Conservation (phyloP, 2,329 filamentous ascomycete genomes). For the Fonsecaea nubica region DNA sequence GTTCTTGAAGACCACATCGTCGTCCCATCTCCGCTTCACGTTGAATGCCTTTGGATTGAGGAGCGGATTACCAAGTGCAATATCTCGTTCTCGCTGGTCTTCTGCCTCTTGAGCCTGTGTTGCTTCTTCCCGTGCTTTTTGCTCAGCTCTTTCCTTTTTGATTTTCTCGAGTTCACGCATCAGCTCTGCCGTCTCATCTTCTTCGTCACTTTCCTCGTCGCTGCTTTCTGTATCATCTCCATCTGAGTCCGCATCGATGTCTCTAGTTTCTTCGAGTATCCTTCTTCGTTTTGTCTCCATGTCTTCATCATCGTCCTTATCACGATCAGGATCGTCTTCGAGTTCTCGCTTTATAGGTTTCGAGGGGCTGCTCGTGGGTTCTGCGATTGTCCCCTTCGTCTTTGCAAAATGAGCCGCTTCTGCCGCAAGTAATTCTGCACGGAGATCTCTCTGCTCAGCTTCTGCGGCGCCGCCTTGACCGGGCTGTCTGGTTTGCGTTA, state of each 20-base stretch:
- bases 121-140: conserved; percentile 80
- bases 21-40: conserved; percentile 88
- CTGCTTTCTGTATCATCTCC: conserved; percentile 65
- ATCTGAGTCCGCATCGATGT: conserved; percentile 79
- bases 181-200: conserved; percentile 85
- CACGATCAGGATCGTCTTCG: conserved; percentile 55
- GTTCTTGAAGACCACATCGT: conserved; percentile 99
- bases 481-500: conserved; percentile 63
- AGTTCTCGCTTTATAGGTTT: conserved; percentile 68
- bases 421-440: conserved; percentile 85
- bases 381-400: conserved; percentile 62
- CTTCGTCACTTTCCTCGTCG: conserved; percentile 72
- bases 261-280: conserved; percentile 84
- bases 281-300: conserved; percentile 81
- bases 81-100: conserved; percentile 83
- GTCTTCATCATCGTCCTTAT: conserved; percentile 65
- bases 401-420: conserved; percentile 89
- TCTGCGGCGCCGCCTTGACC: conserved; percentile 88
- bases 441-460: conserved; percentile 73
- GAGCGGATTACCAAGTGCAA: conserved; percentile 89
- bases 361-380: conserved; percentile 40
- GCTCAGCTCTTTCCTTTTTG: conserved; percentile 80
- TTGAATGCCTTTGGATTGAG: conserved; percentile 88
- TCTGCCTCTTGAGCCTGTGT: conserved; percentile 81
- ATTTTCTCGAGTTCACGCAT: conserved; percentile 95